phyloP scores from a whole-genome alignment of 805 yeast genomes.

The Hanseniaspora mollemarum region DNA sequence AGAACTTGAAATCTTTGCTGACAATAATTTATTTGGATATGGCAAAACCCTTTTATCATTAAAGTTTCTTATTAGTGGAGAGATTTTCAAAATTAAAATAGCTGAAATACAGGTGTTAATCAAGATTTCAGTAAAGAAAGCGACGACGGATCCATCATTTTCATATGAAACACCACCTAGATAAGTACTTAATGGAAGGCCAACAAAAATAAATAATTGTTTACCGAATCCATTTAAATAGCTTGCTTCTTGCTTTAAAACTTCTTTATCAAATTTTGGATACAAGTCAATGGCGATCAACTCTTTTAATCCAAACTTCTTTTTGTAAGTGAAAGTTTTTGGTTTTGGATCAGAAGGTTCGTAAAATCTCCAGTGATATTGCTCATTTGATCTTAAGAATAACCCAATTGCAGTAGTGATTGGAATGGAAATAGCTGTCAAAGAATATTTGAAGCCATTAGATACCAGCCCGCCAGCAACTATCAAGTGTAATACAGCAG shows the following conservation, averaged over 20 bases:
- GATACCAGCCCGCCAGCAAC: conserved; percentile 33
- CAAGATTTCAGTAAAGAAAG: conserved; percentile 11
- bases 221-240: conserved; percentile 4
- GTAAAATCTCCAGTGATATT: conserved; percentile 16
- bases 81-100: conserved; percentile 4
- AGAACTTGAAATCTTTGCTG: not conserved
- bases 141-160: conserved; percentile 8
- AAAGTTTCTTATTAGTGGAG: conserved; percentile 11
- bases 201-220: conserved; percentile 4
- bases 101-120: conserved; percentile 3
- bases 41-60: conserved; percentile 13
- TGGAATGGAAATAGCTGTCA: conserved; percentile 32
- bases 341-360: conserved; percentile 16
- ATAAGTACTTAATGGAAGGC: conserved; percentile 6
- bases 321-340: conserved; percentile 4
- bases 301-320: conserved; percentile 13
- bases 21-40: conserved; percentile 3
- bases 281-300: conserved; percentile 14
- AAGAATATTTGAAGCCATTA: conserved; percentile 27
- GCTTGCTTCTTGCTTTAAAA: not conserved
- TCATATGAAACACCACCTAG: conserved; percentile 12
- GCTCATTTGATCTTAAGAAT: conserved; percentile 30
- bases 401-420: conserved; percentile 32
- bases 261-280: conserved; percentile 15
- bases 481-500: conserved; percentile 33